Conservation (phyloP, 2,329 filamentous ascomycete species). For the Colletotrichum magnum region DNA sequence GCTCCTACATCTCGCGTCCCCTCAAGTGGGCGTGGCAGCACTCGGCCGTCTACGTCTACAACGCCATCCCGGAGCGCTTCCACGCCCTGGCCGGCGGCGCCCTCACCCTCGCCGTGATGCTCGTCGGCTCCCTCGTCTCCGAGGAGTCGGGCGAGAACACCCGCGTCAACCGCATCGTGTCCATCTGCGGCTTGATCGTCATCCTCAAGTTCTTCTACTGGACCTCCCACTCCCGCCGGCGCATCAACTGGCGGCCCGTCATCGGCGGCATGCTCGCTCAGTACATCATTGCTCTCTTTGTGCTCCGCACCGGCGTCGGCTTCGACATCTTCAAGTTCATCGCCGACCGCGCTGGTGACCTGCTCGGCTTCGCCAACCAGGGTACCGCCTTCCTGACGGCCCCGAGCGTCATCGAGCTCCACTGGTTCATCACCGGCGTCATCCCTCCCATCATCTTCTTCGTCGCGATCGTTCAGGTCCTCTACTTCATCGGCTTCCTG, state of each 20-base stretch:
- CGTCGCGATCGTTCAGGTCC: constrained; percentile 88
- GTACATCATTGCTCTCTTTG: constrained; percentile 90
- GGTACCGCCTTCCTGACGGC: constrained; percentile 82
- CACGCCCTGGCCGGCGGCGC: constrained; percentile 74
- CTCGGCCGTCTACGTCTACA: constrained; percentile 71
- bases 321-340: constrained; percentile 95
- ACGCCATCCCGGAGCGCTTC: constrained; percentile 75
- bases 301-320: constrained; percentile 83
- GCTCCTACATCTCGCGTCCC: constrained; percentile 75
- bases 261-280: constrained; percentile 91
- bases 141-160: constrained; percentile 82
- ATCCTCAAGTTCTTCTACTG: constrained; percentile 76
- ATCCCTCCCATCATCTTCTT: constrained; percentile 98
- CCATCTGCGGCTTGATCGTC: constrained; percentile 82
- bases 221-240: constrained; percentile 79
- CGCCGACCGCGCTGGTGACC: constrained; percentile 78
- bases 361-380: constrained; percentile 82
- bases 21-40: constrained; percentile 78
- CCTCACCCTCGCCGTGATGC: constrained; percentile 77
- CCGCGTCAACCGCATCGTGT: constrained; percentile 83
- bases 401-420: constrained; percentile 54
- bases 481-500: constrained; percentile 84
- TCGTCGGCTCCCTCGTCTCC: constrained; percentile 84
- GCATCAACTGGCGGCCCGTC: constrained; percentile 82
- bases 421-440: constrained; percentile 83